Percentiles rank a stretch among this genome's conserved stretches.
These are phyloP conservation scores for Asterella californica DNA, from an alignment of 225 moss, liverwort and hornwort species.

Conservation along the genomic window DNA sequence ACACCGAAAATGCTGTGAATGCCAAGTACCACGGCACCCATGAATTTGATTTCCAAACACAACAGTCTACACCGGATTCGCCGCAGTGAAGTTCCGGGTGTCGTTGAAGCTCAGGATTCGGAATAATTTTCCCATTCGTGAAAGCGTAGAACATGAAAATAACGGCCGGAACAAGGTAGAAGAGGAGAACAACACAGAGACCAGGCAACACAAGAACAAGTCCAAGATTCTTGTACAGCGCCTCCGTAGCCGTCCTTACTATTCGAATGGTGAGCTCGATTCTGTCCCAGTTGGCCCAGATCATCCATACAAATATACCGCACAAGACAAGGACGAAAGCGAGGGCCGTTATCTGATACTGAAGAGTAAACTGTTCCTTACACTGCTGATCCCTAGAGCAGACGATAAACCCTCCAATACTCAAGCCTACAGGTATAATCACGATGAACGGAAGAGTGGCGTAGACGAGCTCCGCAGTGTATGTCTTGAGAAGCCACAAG, in stretches of 20 bases:
- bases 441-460: conserved; percentile 55
- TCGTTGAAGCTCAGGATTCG: conserved; percentile 52
- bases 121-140: conserved; percentile 57
- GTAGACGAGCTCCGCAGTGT: conserved; percentile 67
- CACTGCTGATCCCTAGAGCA: conserved; percentile 52
- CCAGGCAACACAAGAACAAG: conserved; percentile 60
- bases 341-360: conserved; percentile 26
- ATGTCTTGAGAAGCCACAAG: conserved; percentile 51
- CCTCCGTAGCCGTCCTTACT: conserved; percentile 62
- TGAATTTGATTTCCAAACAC: conserved; percentile 60
- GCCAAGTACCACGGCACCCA: conserved; percentile 66
- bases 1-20: conserved; percentile 46
- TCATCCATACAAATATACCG: conserved; percentile 40
- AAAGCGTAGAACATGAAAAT: conserved; percentile 52
- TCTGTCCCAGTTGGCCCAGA: conserved; percentile 59
- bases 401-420: conserved; percentile 44
- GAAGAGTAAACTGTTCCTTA: conserved; percentile 34
- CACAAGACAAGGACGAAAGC: conserved; percentile 44
- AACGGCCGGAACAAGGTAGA: conserved; percentile 45
- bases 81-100: conserved; percentile 47
- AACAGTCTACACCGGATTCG: conserved; percentile 46
- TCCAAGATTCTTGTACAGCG: conserved; percentile 61
- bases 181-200: conserved; percentile 38
- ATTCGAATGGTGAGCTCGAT: conserved; percentile 59
- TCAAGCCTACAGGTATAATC: conserved; percentile 43